Base-by-base conservation (phyloP, 2,329 filamentous ascomycete species). In the Sclerotinia borealis region DNA sequence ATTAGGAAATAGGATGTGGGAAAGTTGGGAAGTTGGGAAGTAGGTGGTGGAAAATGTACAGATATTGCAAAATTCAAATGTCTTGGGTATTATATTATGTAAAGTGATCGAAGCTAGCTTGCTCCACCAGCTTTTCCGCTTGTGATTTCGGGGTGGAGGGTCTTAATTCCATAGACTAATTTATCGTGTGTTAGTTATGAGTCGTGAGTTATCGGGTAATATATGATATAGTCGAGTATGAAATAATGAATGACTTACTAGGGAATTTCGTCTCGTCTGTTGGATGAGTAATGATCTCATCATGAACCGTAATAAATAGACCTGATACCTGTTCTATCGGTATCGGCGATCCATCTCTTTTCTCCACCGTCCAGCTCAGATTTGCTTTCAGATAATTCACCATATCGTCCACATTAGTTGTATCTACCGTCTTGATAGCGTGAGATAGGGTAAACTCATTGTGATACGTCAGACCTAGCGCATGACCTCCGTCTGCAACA, bases 281-380 rank as follows among this genome's bases (percentile, higher is more conserved):
- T 8, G 66, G 39, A 31, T 66, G 43, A 1, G 63, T 70, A 10
- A 73, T 63, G 2, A 59, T 54, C 41, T 71, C 69, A 36, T 69
- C 68, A 17, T 68, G 66, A 19, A 70, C 69, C 5, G 56, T 61
- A 25, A 73, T 47, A 19, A 50, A 41, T 22, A 73, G 54, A 54
- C 62, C 68, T 11, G 63, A 52, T 7, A 69, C 27, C 15, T 64
- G 25, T 13, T 55, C 55, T 4, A 37, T 55, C 5, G 61, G 39
- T 15, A 65, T 27, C 11, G 58, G n/a, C 5, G 61, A 51, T 4
- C 54, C 61, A 45, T 58, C 31, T 9, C 22, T 39, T 43, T 68
- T 69, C 27, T 73, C 68, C 19, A 71, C 64, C 22, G 63, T 61
- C 71, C 72, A 73, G 6, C 68, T 37, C 43, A 73, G 45, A 58